These are phyloP conservation scores for Metrosideros polymorpha DNA, from an alignment of 441 rosid genomes.

Conservation along the genomic window DNA sequence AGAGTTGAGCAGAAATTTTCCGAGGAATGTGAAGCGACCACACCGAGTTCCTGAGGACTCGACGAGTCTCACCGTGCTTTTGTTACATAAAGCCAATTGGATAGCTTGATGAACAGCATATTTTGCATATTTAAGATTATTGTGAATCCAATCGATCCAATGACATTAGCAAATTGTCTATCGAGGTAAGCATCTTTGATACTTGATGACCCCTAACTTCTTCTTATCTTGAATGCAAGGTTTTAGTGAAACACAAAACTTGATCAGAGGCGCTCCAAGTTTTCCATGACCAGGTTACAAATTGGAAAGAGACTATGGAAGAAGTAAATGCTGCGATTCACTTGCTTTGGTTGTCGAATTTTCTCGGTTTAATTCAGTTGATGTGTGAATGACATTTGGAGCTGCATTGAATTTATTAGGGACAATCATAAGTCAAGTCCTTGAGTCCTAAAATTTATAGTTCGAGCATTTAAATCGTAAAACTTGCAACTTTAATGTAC, in stretches of 20 bases:
- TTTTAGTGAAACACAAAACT: not conserved
- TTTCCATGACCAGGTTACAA: not conserved
- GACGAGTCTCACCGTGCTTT: not conserved
- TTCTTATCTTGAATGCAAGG: not conserved
- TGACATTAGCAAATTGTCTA: not conserved
- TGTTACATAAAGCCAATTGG: not conserved
- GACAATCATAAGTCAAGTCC: not conserved
- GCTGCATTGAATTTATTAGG: not conserved
- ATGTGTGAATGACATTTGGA: not conserved
- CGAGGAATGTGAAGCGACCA: not conserved
- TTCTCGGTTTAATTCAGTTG: not conserved
- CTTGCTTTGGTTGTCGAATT: not conserved
- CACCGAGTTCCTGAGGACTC: not conserved
- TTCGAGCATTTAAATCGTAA: not conserved
- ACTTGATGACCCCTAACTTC: not conserved
- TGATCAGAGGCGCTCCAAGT: not conserved
- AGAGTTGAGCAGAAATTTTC: not conserved
- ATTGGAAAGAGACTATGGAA: not conserved
- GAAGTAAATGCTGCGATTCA: not conserved
- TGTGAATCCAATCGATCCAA: not conserved
- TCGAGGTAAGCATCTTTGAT: not conserved
- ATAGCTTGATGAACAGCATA: not conserved
- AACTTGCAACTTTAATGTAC: not conserved
- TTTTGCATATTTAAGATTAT: not conserved
- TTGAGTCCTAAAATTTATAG: not conserved